Conservation (phyloP, 768 basidiomycete species). For the Leucocoprinus sp. region DNA sequence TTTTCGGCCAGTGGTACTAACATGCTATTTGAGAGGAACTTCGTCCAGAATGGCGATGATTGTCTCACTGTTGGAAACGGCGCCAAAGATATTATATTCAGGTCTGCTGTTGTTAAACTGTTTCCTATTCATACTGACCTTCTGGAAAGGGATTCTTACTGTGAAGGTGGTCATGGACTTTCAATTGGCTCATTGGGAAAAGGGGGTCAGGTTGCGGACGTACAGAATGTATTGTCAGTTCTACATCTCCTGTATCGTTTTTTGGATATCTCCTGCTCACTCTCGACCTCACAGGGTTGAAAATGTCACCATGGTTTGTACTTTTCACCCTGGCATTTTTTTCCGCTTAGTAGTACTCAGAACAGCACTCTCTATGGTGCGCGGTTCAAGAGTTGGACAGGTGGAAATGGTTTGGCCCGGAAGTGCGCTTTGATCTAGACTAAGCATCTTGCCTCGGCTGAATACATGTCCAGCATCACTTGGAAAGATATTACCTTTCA, state of each 20-base stretch:
- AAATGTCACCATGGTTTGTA: conserved; percentile 33
- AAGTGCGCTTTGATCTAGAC: conserved; percentile 32
- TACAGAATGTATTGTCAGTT: conserved; percentile 48
- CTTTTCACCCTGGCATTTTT: no score
- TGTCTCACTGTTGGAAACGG: conserved; percentile 52
- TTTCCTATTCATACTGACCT: neutral
- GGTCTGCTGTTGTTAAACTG: conserved; percentile 17
- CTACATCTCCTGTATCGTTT: conserved; percentile 6
- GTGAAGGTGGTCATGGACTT: conserved; percentile 51
- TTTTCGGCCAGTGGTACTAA: conserved; percentile 52
- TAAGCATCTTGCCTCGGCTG: neutral
- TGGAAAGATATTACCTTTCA: conserved; percentile 49
- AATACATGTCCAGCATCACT: conserved; percentile 32
- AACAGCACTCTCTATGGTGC: conserved; percentile 46
- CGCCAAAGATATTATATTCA: conserved; percentile 45
- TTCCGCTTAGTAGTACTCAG: conserved; percentile 18
- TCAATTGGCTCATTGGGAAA: conserved; percentile 48
- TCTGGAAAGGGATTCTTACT: conserved; percentile 35
- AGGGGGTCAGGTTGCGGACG: conserved; percentile 39
- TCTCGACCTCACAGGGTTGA: conserved; percentile 31
- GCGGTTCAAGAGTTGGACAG: conserved; percentile 62
- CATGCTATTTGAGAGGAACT: conserved; percentile 50
- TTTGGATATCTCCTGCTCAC: neutral
- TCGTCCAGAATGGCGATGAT: conserved; percentile 54
- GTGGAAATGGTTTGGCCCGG: conserved; percentile 47